Percentiles rank a stretch among this genome's conserved stretches.
Conservation (phyloP, 2,329 filamentous ascomycete species). For the Aspergillus nomiae region DNA sequence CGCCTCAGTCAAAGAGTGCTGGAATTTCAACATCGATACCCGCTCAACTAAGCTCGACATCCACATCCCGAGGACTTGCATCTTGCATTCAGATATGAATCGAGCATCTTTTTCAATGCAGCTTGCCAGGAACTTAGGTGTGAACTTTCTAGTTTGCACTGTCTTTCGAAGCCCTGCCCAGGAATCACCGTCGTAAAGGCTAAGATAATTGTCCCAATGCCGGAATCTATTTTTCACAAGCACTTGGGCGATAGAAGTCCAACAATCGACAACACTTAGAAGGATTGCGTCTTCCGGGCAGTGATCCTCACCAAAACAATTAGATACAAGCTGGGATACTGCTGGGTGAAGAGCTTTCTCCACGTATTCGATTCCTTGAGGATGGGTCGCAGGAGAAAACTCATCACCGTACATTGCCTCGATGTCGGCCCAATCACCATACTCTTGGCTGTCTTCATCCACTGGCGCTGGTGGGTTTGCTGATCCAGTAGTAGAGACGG, state of each 20-base stretch:
- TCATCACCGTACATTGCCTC: conserved; percentile 47
- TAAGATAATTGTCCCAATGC: conserved; percentile 60
- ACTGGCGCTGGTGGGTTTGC: conserved; percentile 25
- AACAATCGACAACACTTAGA: conserved; percentile 55
- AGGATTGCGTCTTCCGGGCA: conserved; percentile 58
- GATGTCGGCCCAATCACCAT: conserved; percentile 60
- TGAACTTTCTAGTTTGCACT: conserved; percentile 50
- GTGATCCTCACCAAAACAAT: conserved; percentile 62
- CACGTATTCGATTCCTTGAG: conserved; percentile 34
- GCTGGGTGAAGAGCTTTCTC: conserved; percentile 50
- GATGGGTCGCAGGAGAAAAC: conserved; percentile 16
- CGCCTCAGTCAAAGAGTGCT: conserved; percentile 58
- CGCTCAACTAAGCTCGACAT: conserved; percentile 60
- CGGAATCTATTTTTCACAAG: conserved; percentile 50
- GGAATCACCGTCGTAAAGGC: conserved; percentile 54
- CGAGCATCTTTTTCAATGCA: conserved; percentile 45
- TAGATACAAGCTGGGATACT: conserved; percentile 59
- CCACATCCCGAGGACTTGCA: conserved; percentile 56
- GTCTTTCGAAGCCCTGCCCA: conserved; percentile 51
- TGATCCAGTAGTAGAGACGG: conserved; percentile 21
- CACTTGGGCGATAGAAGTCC: conserved; percentile 53
- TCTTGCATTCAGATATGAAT: conserved; percentile 49
- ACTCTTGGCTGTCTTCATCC: conserved; percentile 66
- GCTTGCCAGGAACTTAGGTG: conserved; percentile 48
- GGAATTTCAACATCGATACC: conserved; percentile 62